These are phyloP conservation scores for Favolaschia claudopus DNA, from an alignment of 768 basidiomycete genomes.

Conservation along the genomic window DNA sequence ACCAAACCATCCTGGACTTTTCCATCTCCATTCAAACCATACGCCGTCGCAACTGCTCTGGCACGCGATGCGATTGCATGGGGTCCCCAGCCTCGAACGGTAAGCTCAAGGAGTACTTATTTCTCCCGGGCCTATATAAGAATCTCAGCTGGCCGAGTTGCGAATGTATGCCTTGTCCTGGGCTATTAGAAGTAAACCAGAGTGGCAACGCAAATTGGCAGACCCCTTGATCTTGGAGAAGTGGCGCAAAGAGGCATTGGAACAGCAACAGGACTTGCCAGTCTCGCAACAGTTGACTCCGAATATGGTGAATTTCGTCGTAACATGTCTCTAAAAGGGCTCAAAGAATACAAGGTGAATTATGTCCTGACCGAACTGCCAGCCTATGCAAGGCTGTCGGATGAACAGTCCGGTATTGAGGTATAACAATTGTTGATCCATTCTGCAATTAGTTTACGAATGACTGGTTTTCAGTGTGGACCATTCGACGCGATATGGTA, in stretches of 20 bases:
- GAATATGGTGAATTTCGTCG: not conserved
- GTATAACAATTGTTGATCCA: no score
- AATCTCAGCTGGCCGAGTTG: conserved; percentile 17
- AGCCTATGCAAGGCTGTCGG: conserved; percentile 1
- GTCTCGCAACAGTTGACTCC: not conserved
- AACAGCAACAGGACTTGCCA: not conserved
- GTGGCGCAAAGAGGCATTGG: conserved; percentile 12
- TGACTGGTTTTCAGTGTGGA: not conserved
- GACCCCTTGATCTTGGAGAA: conserved; percentile 14
- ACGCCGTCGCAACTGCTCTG: not conserved
- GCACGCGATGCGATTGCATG: not conserved
- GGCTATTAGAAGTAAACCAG: conserved; percentile 15
- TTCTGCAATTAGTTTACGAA: not conserved
- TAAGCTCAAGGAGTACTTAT: not conserved
- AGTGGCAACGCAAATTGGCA: conserved; percentile 10
- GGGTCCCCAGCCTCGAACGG: not conserved
- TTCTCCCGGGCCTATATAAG: no score
- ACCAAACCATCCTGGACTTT: not conserved
- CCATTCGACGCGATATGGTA: conserved; percentile 24
- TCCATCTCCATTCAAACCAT: not conserved
- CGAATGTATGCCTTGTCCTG: conserved; percentile 18
- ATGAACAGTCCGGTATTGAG: conserved; percentile 18
- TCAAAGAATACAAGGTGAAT: not conserved
- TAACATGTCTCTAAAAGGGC: no score
- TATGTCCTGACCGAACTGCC: conserved; percentile 17